Base-by-base conservation (phyloP, 805 yeast species). In the Cyberlindnera mississippiensis region DNA sequence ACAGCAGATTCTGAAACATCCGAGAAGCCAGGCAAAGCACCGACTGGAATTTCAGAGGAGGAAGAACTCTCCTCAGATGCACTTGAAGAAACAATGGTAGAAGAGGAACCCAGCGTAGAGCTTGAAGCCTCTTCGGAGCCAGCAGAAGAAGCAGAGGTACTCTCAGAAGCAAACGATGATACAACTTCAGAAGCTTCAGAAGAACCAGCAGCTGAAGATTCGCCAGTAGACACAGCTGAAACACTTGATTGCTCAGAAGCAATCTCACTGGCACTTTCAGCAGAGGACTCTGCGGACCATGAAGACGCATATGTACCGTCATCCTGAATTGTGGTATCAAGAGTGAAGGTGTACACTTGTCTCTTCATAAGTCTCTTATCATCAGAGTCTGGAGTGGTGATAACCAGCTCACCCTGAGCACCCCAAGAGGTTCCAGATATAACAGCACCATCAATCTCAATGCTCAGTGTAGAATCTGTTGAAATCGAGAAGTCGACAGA, bases 361-460 rank as follows among this genome's bases (percentile, higher is more conserved):
- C 29, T 27, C 41, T 38, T 38, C 16, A 18, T 12, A n/a, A 38
- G 26, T 27, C 22, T 38, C 35, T 24, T 16, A 11, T 28, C 36
- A 17, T 38, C n/a, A n/a, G n/a, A n/a, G n/a, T n/a, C 36, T 30
- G 31, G 28, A 24, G 35, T 24, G 11, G 35, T 26, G 32, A 38
- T 31, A n/a, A 31, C 41, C 30, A 38, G 24, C 17, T 26, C 22
- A 13, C 35, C 35, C 17, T 22, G 13, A 16, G 36, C 24, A n/a
- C 35, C 26, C 27, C 28, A 38, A 8, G 35, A 19, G 16, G 29
- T 10, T 4, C 41, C 41, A 22, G 36, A 17, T 26, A 16, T 13
- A 16, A 33, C 15, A 5, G 20, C 17, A 27, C 33, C 35, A 11
- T 27, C 29, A n/a, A 35, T 22, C 6, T 12, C 16, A 18, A 33